Evolutionary conservation across 345 rosid genomes (phyloP).

Genomic region (Populus ilicifolia): DNA sequence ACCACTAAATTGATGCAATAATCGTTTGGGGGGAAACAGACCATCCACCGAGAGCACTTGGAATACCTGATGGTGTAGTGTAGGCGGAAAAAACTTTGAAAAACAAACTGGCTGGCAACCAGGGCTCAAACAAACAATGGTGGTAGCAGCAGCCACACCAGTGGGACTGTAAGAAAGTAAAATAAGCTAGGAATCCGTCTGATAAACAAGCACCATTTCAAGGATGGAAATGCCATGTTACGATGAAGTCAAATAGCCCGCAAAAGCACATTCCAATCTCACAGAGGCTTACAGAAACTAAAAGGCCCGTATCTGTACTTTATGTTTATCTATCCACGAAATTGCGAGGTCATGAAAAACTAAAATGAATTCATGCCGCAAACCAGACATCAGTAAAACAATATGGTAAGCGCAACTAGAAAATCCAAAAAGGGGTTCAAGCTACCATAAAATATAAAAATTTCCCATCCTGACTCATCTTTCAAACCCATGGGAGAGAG

Average conservation of each 20-base stretch:
- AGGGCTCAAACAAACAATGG: too few species aligned
- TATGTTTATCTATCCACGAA: not conserved
- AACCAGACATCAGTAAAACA: not conserved
- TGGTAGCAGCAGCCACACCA: too few species aligned
- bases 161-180: too few species aligned
- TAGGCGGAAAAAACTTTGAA: too few species aligned
- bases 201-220: too few species aligned
- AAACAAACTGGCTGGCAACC: too few species aligned
- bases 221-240: not conserved
- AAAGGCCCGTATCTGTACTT: not conserved
- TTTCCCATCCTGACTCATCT: not conserved
- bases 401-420: not conserved
- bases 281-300: not conserved
- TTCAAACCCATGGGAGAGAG: not conserved
- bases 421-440: not conserved
- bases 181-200: too few species aligned
- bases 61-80: too few species aligned
- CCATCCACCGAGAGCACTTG: too few species aligned
- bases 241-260: not conserved
- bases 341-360: not conserved
- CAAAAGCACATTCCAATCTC: not conserved
- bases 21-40: too few species aligned
- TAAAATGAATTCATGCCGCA: not conserved
- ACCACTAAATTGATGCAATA: too few species aligned
- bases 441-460: not conserved